Evolutionary conservation across 441 rosid species (phyloP).

Genomic region (Adansonia gregorii): DNA sequence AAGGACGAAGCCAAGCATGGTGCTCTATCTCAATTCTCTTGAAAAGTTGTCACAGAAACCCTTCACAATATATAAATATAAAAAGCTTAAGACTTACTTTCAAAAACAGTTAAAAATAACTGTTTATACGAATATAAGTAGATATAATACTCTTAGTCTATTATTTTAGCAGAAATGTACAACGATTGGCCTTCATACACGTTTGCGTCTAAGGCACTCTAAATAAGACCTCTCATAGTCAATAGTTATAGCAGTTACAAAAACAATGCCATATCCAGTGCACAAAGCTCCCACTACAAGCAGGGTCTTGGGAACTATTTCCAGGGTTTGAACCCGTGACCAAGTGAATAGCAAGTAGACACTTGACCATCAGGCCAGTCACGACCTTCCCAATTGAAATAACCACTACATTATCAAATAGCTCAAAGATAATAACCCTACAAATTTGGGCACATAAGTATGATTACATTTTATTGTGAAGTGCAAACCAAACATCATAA

Average conservation of each 20-base stretch:
- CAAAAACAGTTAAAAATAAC: background rate
- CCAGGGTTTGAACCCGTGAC: no score
- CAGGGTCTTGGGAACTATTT: no score
- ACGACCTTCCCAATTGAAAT: background rate
- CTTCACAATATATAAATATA: background rate
- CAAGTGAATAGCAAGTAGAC: no score
- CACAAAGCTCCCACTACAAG: no score
- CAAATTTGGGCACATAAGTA: background rate
- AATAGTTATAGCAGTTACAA: background rate
- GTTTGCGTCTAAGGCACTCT: background rate
- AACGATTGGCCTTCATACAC: background rate
- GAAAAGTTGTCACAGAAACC: background rate
- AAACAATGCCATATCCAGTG: background rate
- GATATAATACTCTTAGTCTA: background rate
- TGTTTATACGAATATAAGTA: background rate
- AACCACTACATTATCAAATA: background rate
- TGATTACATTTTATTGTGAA: background rate
- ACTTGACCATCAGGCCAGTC: no score
- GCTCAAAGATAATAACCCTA: background rate
- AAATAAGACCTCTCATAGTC: background rate
- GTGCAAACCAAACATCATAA: background rate
- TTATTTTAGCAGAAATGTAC: background rate
- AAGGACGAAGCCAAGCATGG: background rate
- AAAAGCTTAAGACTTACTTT: conserved; percentile 8
- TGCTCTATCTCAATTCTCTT: background rate